Evolutionary conservation across 495 filamentous ascomycete genomes (phyloP).

Genomic region (Penicillium soppii): DNA sequence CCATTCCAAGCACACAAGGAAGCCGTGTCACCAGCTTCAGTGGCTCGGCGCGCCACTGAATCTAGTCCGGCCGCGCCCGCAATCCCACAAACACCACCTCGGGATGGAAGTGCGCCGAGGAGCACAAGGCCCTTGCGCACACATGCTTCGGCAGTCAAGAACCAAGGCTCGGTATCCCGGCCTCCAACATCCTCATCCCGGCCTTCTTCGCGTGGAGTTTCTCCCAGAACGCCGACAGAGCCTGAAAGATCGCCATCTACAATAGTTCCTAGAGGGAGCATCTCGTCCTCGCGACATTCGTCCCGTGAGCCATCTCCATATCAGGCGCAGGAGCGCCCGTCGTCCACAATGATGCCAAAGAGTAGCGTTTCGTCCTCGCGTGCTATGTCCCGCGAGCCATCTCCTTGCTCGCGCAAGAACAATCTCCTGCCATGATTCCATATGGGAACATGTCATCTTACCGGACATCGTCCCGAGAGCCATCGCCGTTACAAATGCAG

Average conservation of each 20-base stretch:
- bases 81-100: constrained; percentile 49
- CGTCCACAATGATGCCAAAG: neutral
- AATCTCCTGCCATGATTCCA: constrained; percentile 1
- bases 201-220: constrained; percentile 30
- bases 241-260: constrained; percentile 31
- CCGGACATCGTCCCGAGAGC: neutral
- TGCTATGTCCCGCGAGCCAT: constrained; percentile 27
- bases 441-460: constrained; percentile 1
- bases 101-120: constrained; percentile 36
- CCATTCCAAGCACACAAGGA: constrained; percentile 57
- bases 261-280: constrained; percentile 24
- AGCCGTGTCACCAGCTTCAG: constrained; percentile 45
- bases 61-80: constrained; percentile 36
- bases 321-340: constrained; percentile 4
- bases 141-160: constrained; percentile 37
- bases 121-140: constrained; percentile 41
- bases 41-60: constrained; percentile 28
- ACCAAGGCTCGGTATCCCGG: constrained; percentile 34
- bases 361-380: constrained; percentile 1
- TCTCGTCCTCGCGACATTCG: constrained; percentile 27
- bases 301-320: constrained; percentile 39
- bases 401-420: constrained; percentile 30
- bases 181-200: constrained; percentile 30
- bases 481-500: constrained; percentile 7
- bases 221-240: constrained; percentile 29